Conservation (phyloP, 2,329 filamentous ascomycete species). For the Epichloe sibirici region DNA sequence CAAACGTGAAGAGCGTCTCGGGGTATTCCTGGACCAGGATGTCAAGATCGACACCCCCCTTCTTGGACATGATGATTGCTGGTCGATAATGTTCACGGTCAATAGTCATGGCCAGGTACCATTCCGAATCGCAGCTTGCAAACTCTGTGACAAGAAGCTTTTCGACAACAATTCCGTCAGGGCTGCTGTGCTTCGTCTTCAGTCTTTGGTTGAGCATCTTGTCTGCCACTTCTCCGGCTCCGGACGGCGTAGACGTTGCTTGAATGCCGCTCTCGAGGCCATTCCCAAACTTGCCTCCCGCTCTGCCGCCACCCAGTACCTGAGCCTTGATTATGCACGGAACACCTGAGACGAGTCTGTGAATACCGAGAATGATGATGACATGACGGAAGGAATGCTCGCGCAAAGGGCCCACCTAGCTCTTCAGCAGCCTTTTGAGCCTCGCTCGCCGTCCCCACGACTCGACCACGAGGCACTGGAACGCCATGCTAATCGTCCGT, state of each 20-base stretch:
- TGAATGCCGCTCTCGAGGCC: conserved; percentile 6
- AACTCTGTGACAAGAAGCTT: conserved; percentile 26
- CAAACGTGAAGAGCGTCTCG: conserved; percentile 9
- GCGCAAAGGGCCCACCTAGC: conserved; percentile 12
- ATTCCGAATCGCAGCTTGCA: conserved; percentile 19
- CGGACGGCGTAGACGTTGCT: conserved; percentile 6
- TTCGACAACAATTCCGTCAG: conserved; percentile 10
- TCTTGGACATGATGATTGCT: conserved; percentile 23
- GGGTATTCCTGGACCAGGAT: conserved; percentile 6
- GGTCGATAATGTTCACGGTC: conserved; percentile 29
- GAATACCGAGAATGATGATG: neutral
- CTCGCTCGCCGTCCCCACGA: conserved; percentile 13
- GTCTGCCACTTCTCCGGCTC: conserved; percentile 10
- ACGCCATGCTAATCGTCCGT: conserved; percentile 13
- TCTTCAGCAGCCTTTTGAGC: conserved; percentile 10
- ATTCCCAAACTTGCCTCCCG: conserved; percentile 6
- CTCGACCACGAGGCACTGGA: conserved; percentile 12
- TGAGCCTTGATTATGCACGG: conserved; percentile 17
- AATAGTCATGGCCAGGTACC: conserved; percentile 29
- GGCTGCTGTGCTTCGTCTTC: neutral
- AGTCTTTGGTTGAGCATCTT: conserved; percentile 10
- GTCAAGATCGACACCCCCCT: conserved; percentile 8
- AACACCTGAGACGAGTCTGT: conserved; percentile 8
- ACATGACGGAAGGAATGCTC: neutral
- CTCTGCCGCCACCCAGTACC: conserved; percentile 10